Evolutionary conservation across 306 rosid genomes (phyloP), one percentile per base, ranked within the genome.

Genomic region (Malus sylvestris): DNA sequence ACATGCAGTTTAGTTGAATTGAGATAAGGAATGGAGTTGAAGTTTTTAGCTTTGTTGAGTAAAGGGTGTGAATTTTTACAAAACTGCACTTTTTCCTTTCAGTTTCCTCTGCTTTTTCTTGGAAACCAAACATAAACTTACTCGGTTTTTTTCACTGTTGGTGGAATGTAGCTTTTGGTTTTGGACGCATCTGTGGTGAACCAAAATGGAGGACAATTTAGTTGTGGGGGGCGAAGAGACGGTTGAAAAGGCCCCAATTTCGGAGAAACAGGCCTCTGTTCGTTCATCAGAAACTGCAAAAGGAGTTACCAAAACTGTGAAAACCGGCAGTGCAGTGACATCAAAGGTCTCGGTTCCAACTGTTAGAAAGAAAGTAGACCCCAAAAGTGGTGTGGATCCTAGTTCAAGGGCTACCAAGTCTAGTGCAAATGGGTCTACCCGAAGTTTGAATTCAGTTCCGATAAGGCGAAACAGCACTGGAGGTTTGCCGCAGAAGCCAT

Each of bases 381-480:
- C 83, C 3, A 87, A 80, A 60, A 83, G 46, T 27, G 76, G 75
- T 75, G 76, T 81, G 46, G 88, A 27, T 42, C 70, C 93, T 72
- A 74, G 71, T 63, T 62, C 81, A 46, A 78, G 32, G 71, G 79
- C 80, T 5, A 84, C 57, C 71, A 94, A 81, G 83, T 80, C 88
- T 12, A 76, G 85, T 80, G 72, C 75, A 51, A 77, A 80, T 61
- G 83, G 86, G 79, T 78, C 94, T 14, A 49, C 85, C 8, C 78
- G 80, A 30, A 81, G 81, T 87, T 82, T 68, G 4, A 79, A 73
- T 79, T 65, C 92, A 29, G 82, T 83, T 80, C 78, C 93, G 8
- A 88, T 18, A 49, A 83, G 97, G 81, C 81, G 93, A 76, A 96
- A 80, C 77, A 92, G 93, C 61, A 89, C 93, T 4, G 97, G 99